Percentiles rank a stretch among this genome's conserved stretches.
Evolutionary conservation across 1,284 basidiomycete species (phyloP).

Genomic region (Ceratobasidium sp.): DNA sequence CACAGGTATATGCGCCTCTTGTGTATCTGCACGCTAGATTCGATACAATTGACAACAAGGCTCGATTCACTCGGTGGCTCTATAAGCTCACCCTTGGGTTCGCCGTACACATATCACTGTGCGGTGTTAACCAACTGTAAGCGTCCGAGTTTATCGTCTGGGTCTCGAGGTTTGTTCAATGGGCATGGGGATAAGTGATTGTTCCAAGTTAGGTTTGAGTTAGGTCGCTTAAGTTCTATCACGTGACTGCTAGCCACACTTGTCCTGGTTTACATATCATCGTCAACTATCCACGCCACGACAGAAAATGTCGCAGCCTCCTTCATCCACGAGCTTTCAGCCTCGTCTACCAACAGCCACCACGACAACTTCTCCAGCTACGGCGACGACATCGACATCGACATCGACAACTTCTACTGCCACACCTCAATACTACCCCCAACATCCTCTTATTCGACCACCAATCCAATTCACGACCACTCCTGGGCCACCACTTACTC

Average conservation of each 20-base stretch:
- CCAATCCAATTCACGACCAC: slow-evolving; percentile 40
- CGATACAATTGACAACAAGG: too few species aligned
- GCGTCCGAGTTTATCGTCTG: too few species aligned
- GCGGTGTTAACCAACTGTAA: too few species aligned
- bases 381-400: slow-evolving; percentile 1
- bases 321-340: slow-evolving; percentile 20
- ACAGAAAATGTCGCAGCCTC: slow-evolving; percentile 9
- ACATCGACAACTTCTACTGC: slow-evolving; percentile 12
- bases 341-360: slow-evolving; percentile 22
- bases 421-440: slow-evolving; percentile 34
- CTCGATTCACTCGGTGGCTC: too few species aligned
- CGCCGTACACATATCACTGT: too few species aligned
- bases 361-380: slow-evolving; percentile 12
- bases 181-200: too few species aligned
- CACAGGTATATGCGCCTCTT: too few species aligned
- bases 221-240: neutral
- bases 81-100: too few species aligned
- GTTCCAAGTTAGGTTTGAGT: neutral
- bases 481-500: slow-evolving; percentile 39
- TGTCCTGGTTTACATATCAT: neutral
- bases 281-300: neutral
- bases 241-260: slow-evolving; percentile 13
- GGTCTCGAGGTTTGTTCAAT: too few species aligned
- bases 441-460: slow-evolving; percentile 31
- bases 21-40: too few species aligned